A percentile compares a stretch with the other conserved stretches of the same genome.
These are phyloP conservation scores for Candida tunisiensis DNA, from an alignment of 1,139 yeast genomes.

Conservation along the genomic window DNA sequence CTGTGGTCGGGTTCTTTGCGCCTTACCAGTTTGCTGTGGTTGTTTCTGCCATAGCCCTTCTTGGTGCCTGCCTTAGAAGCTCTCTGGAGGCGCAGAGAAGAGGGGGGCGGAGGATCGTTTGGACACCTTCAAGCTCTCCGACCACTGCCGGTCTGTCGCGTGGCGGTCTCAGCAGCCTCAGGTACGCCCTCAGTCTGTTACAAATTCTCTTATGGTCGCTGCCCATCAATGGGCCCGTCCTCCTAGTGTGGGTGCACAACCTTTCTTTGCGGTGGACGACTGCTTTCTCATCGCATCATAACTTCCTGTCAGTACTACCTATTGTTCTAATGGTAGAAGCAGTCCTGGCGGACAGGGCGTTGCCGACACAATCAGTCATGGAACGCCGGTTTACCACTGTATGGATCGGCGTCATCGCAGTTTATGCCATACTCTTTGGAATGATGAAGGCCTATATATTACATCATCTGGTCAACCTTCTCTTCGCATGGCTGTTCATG, in stretches of 20 bases:
- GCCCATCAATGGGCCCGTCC: constrained; percentile 14
- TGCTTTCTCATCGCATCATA: no score
- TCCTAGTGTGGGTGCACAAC: constrained; percentile 16
- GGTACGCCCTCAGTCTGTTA: constrained; percentile 4
- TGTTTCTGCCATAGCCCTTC: constrained; percentile 15
- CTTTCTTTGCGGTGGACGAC: constrained; percentile 11
- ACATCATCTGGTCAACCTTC: constrained; percentile 16
- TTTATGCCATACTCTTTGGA: constrained; percentile 16
- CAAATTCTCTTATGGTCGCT: constrained; percentile 12
- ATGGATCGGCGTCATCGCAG: constrained; percentile 9
- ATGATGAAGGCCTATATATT: constrained; percentile 18
- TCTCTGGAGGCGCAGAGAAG: no score
- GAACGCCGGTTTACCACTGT: constrained; percentile 6
- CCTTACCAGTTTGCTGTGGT: constrained; percentile 12
- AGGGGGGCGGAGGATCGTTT: no score
- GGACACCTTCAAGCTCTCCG: neutral
- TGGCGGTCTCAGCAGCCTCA: no score
- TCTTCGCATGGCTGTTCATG: constrained; percentile 12
- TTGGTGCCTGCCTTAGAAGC: no score
- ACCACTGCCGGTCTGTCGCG: no score
- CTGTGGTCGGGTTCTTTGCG: constrained; percentile 4
- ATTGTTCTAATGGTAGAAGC: no score
- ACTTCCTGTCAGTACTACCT: no score
- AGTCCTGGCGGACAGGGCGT: no score
- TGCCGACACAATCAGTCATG: constrained; percentile 1